These are phyloP conservation scores for Colletotrichum graminicola DNA, from an alignment of 2,329 filamentous ascomycete species.

Conservation along the genomic window DNA sequence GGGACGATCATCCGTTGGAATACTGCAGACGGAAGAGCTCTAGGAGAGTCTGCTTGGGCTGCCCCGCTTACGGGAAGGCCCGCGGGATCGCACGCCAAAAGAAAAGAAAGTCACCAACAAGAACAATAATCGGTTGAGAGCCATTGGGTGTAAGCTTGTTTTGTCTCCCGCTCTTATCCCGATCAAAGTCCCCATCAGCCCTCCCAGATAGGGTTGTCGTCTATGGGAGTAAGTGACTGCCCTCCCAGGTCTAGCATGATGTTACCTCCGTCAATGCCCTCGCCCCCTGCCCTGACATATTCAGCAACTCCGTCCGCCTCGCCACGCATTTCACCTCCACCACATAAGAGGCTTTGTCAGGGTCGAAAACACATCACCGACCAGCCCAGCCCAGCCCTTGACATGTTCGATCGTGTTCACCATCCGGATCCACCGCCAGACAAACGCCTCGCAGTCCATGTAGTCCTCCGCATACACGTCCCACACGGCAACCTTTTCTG, in stretches of 20 bases:
- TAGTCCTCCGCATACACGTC: constrained; percentile 73
- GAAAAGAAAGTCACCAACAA: not conserved
- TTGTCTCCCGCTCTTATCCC: not conserved
- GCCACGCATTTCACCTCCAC: not conserved
- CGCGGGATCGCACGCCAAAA: too few species aligned
- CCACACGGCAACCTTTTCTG: constrained; percentile 61
- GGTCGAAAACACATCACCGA: constrained; percentile 44
- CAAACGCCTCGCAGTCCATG: constrained; percentile 67
- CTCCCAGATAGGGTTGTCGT: not conserved
- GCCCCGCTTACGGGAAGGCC: not conserved
- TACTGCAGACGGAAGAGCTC: not conserved
- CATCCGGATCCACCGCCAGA: constrained; percentile 63
- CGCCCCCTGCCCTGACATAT: too few species aligned
- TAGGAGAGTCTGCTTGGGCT: not conserved
- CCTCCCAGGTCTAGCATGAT: not conserved
- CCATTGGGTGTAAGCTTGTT: not conserved
- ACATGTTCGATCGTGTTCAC: constrained; percentile 63
- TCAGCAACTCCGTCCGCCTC: not conserved
- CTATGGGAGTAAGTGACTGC: not conserved
- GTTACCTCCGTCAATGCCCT: not conserved
- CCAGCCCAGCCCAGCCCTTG: constrained; percentile 67
- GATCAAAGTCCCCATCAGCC: not conserved
- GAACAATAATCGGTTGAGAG: not conserved
- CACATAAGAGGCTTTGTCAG: constrained; percentile 2
- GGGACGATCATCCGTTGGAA: not conserved